Evolutionary conservation across 176 grass and related monocot species (phyloP).

Genomic region (Puccinellia tenuiflora): DNA sequence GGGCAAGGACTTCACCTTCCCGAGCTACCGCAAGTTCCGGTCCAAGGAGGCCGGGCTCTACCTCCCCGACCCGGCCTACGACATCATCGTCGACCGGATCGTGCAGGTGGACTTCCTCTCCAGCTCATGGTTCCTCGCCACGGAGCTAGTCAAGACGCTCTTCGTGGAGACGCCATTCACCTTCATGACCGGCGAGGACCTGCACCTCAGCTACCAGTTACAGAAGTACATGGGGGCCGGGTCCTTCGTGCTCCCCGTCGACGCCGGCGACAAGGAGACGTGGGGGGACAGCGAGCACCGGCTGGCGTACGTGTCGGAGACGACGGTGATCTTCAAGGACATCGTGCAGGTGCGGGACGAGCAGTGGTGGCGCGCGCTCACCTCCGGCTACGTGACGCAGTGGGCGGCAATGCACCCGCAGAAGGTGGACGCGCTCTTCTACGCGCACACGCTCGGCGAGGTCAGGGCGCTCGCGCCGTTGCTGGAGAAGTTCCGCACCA

Average conservation of each 20-base stretch:
- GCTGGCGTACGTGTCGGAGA: slow-evolving; percentile 80
- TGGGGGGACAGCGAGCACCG: slow-evolving; percentile 97
- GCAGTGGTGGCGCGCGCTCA: slow-evolving; percentile 95
- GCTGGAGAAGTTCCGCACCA: slow-evolving; percentile 68
- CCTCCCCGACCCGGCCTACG: slow-evolving; percentile 89
- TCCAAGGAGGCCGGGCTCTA: slow-evolving; percentile 85
- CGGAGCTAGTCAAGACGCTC: slow-evolving; percentile 74
- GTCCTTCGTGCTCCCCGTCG: slow-evolving; percentile 84
- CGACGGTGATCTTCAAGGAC: slow-evolving; percentile 95
- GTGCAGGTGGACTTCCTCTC: slow-evolving; percentile 96
- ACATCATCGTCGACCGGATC: slow-evolving; percentile 70
- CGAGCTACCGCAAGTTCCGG: slow-evolving; percentile 88
- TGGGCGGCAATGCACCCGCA: slow-evolving; percentile 97
- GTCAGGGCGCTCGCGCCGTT: slow-evolving; percentile 70
- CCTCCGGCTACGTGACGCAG: slow-evolving; percentile 84
- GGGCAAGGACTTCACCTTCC: slow-evolving; percentile 87
- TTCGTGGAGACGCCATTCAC: slow-evolving; percentile 91
- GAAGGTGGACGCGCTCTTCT: slow-evolving; percentile 90
- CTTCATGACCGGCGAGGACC: slow-evolving; percentile 95
- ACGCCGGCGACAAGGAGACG: slow-evolving; percentile 77
- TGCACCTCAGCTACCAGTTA: slow-evolving; percentile 93
- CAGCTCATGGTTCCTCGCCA: slow-evolving; percentile 88
- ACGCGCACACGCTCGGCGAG: slow-evolving; percentile 71
- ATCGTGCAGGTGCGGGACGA: slow-evolving; percentile 85
- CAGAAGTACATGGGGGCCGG: slow-evolving; percentile 94